Evolutionary conservation across 2,329 filamentous ascomycete species (phyloP).

Genomic region (Neopestalotiopsis sp.): DNA sequence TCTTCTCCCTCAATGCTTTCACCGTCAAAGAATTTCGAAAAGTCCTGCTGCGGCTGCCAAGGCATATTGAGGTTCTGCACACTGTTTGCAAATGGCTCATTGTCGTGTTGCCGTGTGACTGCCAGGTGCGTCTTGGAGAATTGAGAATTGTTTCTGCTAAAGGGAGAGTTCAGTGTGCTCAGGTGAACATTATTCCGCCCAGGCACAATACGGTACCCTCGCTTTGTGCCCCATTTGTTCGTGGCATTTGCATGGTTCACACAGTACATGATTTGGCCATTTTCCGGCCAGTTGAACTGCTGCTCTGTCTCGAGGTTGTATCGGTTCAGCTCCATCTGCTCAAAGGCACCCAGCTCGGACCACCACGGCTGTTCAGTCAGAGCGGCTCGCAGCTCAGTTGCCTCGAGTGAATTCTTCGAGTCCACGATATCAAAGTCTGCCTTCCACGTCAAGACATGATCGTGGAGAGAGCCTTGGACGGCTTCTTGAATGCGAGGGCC

Average conservation of each 20-base stretch:
- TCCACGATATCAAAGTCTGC: constrained; percentile 36
- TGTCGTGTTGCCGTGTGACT: constrained; percentile 50
- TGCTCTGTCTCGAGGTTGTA: constrained; percentile 32
- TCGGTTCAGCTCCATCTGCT: constrained; percentile 36
- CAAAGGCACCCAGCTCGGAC: constrained; percentile 35
- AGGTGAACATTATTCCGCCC: constrained; percentile 41
- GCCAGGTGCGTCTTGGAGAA: constrained; percentile 37
- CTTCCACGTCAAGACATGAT: constrained; percentile 34
- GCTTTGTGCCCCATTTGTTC: constrained; percentile 46
- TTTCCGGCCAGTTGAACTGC: constrained; percentile 40
- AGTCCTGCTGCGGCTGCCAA: constrained; percentile 45
- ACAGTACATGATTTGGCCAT: constrained; percentile 43
- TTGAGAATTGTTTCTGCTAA: constrained; percentile 37
- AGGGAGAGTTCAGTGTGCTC: constrained; percentile 40
- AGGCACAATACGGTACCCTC: constrained; percentile 48
- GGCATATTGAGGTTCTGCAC: constrained; percentile 38
- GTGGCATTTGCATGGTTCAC: constrained; percentile 39
- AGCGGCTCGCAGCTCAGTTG: constrained; percentile 33
- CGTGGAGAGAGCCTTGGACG: constrained; percentile 32
- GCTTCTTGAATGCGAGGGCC: constrained; percentile 22
- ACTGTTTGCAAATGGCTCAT: constrained; percentile 43
- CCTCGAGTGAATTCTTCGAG: constrained; percentile 32
- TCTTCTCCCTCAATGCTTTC: constrained; percentile 47
- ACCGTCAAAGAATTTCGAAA: constrained; percentile 47
- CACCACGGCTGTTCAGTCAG: constrained; percentile 36